These are phyloP conservation scores for Candida suzukii DNA, from an alignment of 805 yeast genomes.

Conservation along the genomic window DNA sequence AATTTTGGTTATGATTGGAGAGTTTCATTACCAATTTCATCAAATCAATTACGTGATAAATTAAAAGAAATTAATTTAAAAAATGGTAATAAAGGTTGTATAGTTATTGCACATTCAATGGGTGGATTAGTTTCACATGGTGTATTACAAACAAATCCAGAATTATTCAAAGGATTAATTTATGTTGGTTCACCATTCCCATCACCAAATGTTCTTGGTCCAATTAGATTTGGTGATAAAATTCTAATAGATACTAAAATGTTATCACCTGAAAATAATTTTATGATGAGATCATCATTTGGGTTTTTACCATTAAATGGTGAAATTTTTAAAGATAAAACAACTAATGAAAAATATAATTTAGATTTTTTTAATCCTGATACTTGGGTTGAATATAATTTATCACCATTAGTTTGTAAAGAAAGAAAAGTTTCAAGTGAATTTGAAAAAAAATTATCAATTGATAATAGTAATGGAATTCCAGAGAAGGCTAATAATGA, in stretches of 20 bases:
- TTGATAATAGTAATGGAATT: too few relatives aligned
- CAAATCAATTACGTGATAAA: conserved; percentile 44
- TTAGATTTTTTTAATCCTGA: conserved; percentile 77
- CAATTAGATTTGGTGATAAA: conserved; percentile 74
- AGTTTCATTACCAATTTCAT: conserved; percentile 51
- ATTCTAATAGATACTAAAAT: conserved; percentile 69
- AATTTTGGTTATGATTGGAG: conserved; percentile 96
- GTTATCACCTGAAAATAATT: conserved; percentile 73
- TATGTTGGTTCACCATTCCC: conserved; percentile 82
- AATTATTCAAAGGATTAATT: conserved; percentile 63
- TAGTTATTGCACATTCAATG: conserved; percentile 88
- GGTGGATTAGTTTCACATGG: conserved; percentile 86
- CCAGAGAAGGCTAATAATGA: too few relatives aligned
- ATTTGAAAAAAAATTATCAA: neutral
- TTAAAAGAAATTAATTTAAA: conserved; percentile 37
- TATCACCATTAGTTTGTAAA: conserved; percentile 65
- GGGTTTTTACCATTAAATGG: conserved; percentile 74
- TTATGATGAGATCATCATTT: conserved; percentile 82
- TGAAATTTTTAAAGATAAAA: conserved; percentile 58
- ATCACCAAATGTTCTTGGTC: conserved; percentile 83
- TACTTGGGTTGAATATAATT: conserved; percentile 68
- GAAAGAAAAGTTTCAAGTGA: conserved; percentile 13
- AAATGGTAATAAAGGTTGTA: conserved; percentile 47
- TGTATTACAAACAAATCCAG: conserved; percentile 62
- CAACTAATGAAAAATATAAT: conserved; percentile 50